These are phyloP conservation scores for Tulasnella sp. DNA, from an alignment of 768 basidiomycete genomes.

Conservation along the genomic window DNA sequence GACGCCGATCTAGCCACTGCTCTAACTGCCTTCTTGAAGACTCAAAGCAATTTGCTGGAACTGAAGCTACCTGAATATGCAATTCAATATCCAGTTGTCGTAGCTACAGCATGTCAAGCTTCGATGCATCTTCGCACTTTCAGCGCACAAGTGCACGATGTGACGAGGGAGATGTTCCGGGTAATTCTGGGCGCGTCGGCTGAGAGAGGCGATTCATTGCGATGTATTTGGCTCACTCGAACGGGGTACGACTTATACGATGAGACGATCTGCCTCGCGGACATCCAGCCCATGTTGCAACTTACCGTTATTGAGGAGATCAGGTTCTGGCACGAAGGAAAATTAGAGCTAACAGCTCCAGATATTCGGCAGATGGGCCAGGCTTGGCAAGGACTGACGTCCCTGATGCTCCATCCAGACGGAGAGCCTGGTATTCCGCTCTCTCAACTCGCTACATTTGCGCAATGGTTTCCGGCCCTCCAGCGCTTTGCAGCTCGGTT, in stretches of 20 bases:
- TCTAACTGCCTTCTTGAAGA: not conserved
- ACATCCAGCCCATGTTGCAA: not conserved
- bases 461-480: not conserved
- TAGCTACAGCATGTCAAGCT: not conserved
- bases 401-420: not conserved
- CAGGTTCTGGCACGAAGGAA: not conserved
- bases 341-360: not conserved
- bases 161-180: not conserved
- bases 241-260: not conserved
- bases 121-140: not conserved
- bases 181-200: not conserved
- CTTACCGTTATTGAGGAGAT: not conserved
- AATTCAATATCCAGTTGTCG: not conserved
- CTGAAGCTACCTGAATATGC: not conserved
- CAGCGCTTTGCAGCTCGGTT: not conserved
- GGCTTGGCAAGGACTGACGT: not conserved
- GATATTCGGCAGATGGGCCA: not conserved
- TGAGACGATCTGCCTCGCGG: not conserved
- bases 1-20: not conserved
- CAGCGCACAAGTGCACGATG: not conserved
- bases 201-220: not conserved
- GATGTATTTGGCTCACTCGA: not conserved
- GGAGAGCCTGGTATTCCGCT: not conserved
- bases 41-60: not conserved
- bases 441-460: not conserved